A percentile compares a stretch with the other conserved stretches of the same genome.
These are phyloP conservation scores for Apiospora sp. DNA, from an alignment of 2,329 filamentous ascomycete species.

Conservation along the genomic window DNA sequence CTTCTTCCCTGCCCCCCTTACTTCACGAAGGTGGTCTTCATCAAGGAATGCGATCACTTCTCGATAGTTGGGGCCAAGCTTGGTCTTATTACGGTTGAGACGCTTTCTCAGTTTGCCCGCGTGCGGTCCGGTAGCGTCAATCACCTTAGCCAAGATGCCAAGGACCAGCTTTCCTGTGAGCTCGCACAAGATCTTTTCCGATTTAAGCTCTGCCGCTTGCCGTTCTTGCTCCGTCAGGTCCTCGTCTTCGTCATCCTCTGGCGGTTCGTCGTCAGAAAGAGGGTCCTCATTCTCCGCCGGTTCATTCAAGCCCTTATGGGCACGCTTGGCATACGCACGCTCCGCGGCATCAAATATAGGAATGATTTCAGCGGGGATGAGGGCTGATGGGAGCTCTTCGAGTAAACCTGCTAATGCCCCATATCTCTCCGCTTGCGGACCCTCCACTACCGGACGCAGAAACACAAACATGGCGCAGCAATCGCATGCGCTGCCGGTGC, in stretches of 20 bases:
- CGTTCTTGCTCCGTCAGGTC: conserved; percentile 64
- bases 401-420: conserved; percentile 68
- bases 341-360: conserved; percentile 82
- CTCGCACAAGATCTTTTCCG: conserved; percentile 87
- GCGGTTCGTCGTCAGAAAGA: conserved; percentile 68
- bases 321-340: conserved; percentile 77
- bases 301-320: conserved; percentile 67
- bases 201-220: conserved; percentile 72
- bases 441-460: conserved; percentile 64
- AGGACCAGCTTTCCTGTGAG: conserved; percentile 86
- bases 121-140: conserved; percentile 70
- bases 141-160: conserved; percentile 75
- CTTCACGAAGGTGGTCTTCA: conserved; percentile 64
- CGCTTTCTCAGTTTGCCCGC: conserved; percentile 73
- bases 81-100: conserved; percentile 79
- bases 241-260: conserved; percentile 66
- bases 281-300: conserved; percentile 78
- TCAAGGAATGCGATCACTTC: conserved; percentile 85
- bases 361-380: conserved; percentile 71
- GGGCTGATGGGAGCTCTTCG: conserved; percentile 70
- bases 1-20: conserved; percentile 50
- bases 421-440: conserved; percentile 53
- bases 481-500: conserved; percentile 82
- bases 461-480: conserved; percentile 81
- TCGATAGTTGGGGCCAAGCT: conserved; percentile 84